Conservation (phyloP, 2,329 filamentous ascomycete species). For the Pyricularia pennisetigena region DNA sequence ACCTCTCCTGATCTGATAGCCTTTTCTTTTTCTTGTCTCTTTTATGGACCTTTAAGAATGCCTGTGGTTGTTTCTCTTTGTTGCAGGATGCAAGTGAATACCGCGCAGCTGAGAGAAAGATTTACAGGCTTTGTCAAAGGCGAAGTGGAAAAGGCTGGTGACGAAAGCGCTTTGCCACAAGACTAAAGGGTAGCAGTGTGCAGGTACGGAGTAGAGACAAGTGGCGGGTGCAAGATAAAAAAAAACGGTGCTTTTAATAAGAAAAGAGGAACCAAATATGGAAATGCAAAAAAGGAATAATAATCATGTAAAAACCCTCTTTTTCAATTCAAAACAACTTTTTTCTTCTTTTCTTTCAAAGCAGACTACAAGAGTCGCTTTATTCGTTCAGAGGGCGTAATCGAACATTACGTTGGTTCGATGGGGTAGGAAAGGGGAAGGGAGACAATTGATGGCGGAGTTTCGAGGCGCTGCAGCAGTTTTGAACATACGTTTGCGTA, state of each 20-base stretch:
- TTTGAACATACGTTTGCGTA: conserved; percentile 18
- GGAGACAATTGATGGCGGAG: conserved; percentile 15
- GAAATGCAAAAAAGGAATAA: conserved; percentile 14
- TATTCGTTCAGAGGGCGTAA: conserved; percentile 38
- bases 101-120: conserved; percentile 18
- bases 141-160: conserved; percentile 7
- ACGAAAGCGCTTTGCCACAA: conserved; percentile 9
- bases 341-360: conserved; percentile 19
- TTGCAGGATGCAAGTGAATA: conserved; percentile 26
- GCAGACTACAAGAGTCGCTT: conserved; percentile 48
- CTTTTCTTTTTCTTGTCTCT: conserved; percentile 7
- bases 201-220: not conserved
- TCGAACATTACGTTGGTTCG: conserved; percentile 47
- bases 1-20: conserved; percentile 8
- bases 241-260: conserved; percentile 19
- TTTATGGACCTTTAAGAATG: conserved; percentile 10
- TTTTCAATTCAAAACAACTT: not conserved
- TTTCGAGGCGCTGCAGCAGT: conserved; percentile 18
- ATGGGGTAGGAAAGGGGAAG: conserved; percentile 25
- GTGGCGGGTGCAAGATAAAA: conserved; percentile 2
- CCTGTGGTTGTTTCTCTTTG: conserved; percentile 13
- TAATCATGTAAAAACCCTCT: conserved; percentile 4
- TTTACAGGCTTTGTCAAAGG: conserved; percentile 13
- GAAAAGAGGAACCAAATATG: conserved; percentile 14
- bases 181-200: conserved; percentile 8